Evolutionary conservation across 2,329 filamentous ascomycete species (phyloP).

Genomic region (Monosporascus sp.): DNA sequence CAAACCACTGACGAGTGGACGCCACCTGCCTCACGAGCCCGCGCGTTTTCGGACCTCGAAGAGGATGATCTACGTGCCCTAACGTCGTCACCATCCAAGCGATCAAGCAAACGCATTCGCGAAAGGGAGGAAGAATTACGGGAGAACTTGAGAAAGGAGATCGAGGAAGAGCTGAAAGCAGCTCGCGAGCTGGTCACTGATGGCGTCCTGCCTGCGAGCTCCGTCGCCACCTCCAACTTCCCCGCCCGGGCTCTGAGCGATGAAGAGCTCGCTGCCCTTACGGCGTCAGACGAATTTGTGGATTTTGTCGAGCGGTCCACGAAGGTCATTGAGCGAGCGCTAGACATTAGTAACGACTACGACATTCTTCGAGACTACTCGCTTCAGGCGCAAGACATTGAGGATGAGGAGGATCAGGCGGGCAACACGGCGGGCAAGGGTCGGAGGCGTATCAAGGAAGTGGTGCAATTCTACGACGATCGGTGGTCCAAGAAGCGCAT

Average conservation of each 20-base stretch:
- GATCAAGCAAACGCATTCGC: slow-evolving; percentile 70
- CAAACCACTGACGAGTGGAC: slow-evolving; percentile 80
- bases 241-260: slow-evolving; percentile 72
- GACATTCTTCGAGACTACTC: slow-evolving; percentile 95
- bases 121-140: slow-evolving; percentile 86
- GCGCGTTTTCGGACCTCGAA: slow-evolving; percentile 53
- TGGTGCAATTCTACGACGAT: slow-evolving; percentile 90
- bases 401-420: slow-evolving; percentile 77
- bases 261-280: slow-evolving; percentile 87
- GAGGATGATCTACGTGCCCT: slow-evolving; percentile 52
- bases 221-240: slow-evolving; percentile 50
- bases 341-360: slow-evolving; percentile 78
- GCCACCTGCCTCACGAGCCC: slow-evolving; percentile 45
- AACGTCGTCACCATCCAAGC: slow-evolving; percentile 60
- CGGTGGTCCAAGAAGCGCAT: slow-evolving; percentile 97
- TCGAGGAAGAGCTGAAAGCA: slow-evolving; percentile 84
- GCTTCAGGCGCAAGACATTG: slow-evolving; percentile 65
- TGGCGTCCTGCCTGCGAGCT: slow-evolving; percentile 39
- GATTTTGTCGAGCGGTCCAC: slow-evolving; percentile 94
- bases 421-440: slow-evolving; percentile 67
- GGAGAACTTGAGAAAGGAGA: slow-evolving; percentile 76
- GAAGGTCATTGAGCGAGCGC: slow-evolving; percentile 91
- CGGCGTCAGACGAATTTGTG: slow-evolving; percentile 85
- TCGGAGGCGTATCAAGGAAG: slow-evolving; percentile 73
- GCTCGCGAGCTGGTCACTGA: slow-evolving; percentile 56